Base-by-base conservation (phyloP, 1,139 yeast species). In the Yamadazyma taylorii region DNA sequence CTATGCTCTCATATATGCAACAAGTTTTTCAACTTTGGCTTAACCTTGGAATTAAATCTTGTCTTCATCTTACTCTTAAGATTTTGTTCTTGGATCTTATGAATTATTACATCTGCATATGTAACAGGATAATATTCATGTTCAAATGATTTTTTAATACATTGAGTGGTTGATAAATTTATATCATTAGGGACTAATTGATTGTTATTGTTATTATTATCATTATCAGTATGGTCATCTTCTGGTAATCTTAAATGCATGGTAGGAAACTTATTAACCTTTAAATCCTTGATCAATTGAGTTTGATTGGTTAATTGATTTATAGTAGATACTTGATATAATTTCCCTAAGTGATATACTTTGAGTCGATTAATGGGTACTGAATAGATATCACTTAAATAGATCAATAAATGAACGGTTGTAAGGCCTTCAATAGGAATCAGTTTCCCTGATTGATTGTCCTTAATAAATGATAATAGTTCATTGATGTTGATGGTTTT, bases 391-490 rank as follows among this genome's bases (percentile, higher is more conserved):
- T 44, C 16, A 16, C 43, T 42, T 19, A 58, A 38, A 33, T 47
- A 59, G 4, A 58, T 38, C 16, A 58, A 41, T 6, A 59, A 39
- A 35, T 59, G 63, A 31, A 44, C 40, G 8, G 51, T 33, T 1
- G 60, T 45, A 13, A 56, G 25, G 5, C 41, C 44, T 5, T 38
- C 42, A 12, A 14, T 9, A 8, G 26, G 13, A 15, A 30, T 22
- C 2, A 27, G 23, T 7, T 13, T 12, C n/a, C 17, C 8, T 12
- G 9, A 21, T 3, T 24, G 11, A 13, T 32, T 16, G 2, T 9
- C 5, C 24, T 37, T 37, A 4, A 39, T 24, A 30, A 42, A 42
- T 11, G 5, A 12, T 11, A 34, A 17, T n/a, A 42, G 14, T 13
- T 37, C 33, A 11, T 22, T 15, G 15, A 39, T 14, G 15, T 25